These are phyloP conservation scores for Clavispora asparagi DNA, from an alignment of 805 yeast species.

Conservation along the genomic window DNA sequence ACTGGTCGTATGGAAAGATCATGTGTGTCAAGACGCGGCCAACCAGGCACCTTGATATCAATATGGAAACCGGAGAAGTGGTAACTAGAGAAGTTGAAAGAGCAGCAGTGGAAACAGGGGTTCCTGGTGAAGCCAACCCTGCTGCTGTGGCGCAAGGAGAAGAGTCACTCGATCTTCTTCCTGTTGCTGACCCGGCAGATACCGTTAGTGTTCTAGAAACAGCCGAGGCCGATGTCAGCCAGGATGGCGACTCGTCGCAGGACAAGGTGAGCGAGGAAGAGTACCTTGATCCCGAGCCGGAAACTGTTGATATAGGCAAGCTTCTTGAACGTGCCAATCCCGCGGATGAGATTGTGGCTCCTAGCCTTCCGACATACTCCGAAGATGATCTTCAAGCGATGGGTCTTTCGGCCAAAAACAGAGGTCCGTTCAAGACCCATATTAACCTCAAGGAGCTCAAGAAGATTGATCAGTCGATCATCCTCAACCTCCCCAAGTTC, in stretches of 20 bases:
- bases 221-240: background rate
- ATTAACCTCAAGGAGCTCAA: constrained; percentile 39
- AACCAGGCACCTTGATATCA: constrained; percentile 17
- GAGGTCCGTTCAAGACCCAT: constrained; percentile 42
- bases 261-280: background rate
- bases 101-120: background rate
- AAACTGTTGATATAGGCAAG: constrained; percentile 34
- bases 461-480: constrained; percentile 42
- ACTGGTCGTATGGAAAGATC: constrained; percentile 68
- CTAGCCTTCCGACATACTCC: constrained; percentile 23
- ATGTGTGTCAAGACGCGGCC: constrained; percentile 55
- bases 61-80: background rate
- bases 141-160: background rate
- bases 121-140: background rate
- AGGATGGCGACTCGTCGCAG: background rate
- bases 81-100: background rate
- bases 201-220: background rate
- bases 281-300: constrained; percentile 1
- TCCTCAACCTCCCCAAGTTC: constrained; percentile 44
- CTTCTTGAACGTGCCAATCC: constrained; percentile 24
- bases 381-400: constrained; percentile 25
- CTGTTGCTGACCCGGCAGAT: background rate
- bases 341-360: constrained; percentile 23
- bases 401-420: background rate
- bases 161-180: background rate